Conservation (phyloP, 2,329 filamentous ascomycete species). For the Pseudogymnoascus sp. region DNA sequence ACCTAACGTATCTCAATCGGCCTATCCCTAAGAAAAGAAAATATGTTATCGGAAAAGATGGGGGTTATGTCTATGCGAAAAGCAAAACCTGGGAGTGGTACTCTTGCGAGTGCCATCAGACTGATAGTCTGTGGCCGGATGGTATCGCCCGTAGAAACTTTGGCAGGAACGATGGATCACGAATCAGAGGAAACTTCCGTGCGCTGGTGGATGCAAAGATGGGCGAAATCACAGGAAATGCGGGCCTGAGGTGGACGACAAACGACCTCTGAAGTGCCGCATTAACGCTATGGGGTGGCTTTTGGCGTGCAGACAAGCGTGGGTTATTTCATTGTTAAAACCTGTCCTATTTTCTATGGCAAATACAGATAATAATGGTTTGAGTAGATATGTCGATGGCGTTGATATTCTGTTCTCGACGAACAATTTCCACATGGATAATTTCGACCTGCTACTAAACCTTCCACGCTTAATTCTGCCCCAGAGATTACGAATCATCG, state of each 20-base stretch:
- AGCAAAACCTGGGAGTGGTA: background rate
- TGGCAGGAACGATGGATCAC: background rate
- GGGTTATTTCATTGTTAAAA: background rate
- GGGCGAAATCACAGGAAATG: background rate
- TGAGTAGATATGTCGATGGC: background rate
- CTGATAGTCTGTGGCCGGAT: background rate
- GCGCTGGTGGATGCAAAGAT: background rate
- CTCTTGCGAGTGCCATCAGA: background rate
- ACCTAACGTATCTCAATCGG: background rate
- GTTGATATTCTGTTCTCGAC: background rate
- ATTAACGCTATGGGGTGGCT: background rate
- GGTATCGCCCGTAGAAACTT: background rate
- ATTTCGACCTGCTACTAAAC: background rate
- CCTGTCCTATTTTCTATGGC: background rate
- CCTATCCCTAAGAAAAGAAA: background rate
- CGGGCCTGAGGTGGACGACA: background rate
- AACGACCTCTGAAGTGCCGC: background rate
- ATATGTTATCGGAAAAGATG: too few relatives aligned
- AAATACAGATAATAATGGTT: background rate
- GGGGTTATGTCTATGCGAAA: too few relatives aligned
- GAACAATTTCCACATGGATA: background rate
- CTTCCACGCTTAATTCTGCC: background rate
- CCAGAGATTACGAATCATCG: background rate
- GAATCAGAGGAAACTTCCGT: background rate
- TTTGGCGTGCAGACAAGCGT: background rate